These are phyloP conservation scores for Tylopilus intermedius DNA, from an alignment of 768 basidiomycete genomes.

Conservation along the genomic window DNA sequence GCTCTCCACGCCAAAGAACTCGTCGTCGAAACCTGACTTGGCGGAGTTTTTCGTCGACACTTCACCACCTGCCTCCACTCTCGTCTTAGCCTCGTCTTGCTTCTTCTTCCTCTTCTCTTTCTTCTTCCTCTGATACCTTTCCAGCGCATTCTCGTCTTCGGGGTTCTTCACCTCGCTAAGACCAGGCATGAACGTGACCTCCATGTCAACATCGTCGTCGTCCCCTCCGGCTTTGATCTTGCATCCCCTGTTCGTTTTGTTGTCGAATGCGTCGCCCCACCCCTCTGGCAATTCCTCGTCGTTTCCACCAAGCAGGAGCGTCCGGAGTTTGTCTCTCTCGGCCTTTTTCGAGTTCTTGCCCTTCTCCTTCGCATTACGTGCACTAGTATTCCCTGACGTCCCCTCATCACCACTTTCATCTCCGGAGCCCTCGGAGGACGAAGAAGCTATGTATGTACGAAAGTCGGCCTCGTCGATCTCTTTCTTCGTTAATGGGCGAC, in stretches of 20 bases:
- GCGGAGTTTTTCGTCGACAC: slow-evolving; percentile 7
- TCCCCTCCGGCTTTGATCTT: slow-evolving; percentile 21
- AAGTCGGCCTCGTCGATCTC: slow-evolving; percentile 94
- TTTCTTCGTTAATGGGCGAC: slow-evolving; percentile 70
- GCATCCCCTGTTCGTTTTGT: slow-evolving; percentile 7
- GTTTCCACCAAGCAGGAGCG: slow-evolving; percentile 62
- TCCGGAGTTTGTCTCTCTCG: slow-evolving; percentile 69
- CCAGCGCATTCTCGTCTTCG: slow-evolving; percentile 81
- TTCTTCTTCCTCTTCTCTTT: slow-evolving; percentile 81
- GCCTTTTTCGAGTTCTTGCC: slow-evolving; percentile 34
- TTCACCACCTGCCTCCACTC: slow-evolving; percentile 20
- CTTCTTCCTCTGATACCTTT: slow-evolving; percentile 85
- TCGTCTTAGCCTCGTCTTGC: slow-evolving; percentile 60
- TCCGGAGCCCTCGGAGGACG: slow-evolving; percentile 53
- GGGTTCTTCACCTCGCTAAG: slow-evolving; percentile 51
- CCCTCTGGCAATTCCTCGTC: slow-evolving; percentile 77
- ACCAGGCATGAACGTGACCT: slow-evolving; percentile 92
- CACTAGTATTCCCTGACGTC: slow-evolving; percentile 2
- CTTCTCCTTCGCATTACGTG: slow-evolving; percentile 8
- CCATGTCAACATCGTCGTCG: slow-evolving; percentile 68
- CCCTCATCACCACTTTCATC: slow-evolving; percentile 9
- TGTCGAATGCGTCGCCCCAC: slow-evolving; percentile 53
- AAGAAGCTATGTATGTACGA: slow-evolving; percentile 68
- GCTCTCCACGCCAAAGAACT: slow-evolving; percentile 64
- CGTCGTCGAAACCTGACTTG: slow-evolving; percentile 43